phyloP scores from a whole-genome alignment of 495 filamentous ascomycete species.

The Opeltia flavorubescens region DNA sequence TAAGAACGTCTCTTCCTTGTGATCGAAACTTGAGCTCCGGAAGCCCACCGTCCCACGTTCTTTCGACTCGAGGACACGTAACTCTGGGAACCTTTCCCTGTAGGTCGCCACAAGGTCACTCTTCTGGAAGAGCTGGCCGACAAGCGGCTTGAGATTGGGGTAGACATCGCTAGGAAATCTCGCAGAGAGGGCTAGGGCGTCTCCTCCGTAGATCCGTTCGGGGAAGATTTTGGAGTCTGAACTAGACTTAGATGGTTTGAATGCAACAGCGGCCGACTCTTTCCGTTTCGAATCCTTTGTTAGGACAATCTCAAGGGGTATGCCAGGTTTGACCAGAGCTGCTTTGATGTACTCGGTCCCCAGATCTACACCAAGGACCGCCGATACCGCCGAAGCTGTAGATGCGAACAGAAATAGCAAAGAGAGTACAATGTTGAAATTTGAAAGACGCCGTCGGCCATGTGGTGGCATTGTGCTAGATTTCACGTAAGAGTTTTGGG shows the following conservation, averaged over 20 bases:
- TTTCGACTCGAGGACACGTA: slow-evolving; percentile 39
- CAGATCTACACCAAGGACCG: slow-evolving; percentile 84
- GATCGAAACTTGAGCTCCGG: slow-evolving; percentile 56
- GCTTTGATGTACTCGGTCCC: slow-evolving; percentile 98
- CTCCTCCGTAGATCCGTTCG: slow-evolving; percentile 80
- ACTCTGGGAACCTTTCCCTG: slow-evolving; percentile 42
- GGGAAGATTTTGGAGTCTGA: slow-evolving; percentile 49
- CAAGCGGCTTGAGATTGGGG: slow-evolving; percentile 74
- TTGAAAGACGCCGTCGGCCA: slow-evolving; percentile 29
- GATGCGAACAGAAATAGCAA: slow-evolving; percentile 44
- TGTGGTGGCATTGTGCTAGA: slow-evolving; percentile 35
- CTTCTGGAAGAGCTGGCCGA: slow-evolving; percentile 52
- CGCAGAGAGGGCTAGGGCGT: slow-evolving; percentile 75
- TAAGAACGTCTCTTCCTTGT: slow-evolving; percentile 54
- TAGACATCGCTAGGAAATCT: slow-evolving; percentile 89
- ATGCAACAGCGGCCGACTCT: slow-evolving; percentile 79
- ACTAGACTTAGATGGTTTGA: slow-evolving; percentile 60
- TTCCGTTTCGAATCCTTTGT: slow-evolving; percentile 98
- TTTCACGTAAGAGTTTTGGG: background rate
- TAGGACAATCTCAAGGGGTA: slow-evolving; percentile 94
- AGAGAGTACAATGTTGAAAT: slow-evolving; percentile 25
- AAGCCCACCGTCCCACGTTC: slow-evolving; percentile 61
- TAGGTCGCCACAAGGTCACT: slow-evolving; percentile 54
- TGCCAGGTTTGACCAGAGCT: slow-evolving; percentile 89
- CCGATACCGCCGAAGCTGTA: slow-evolving; percentile 47